Base-by-base conservation (phyloP, 768 basidiomycete genomes). In the Tricholoma sp. region DNA sequence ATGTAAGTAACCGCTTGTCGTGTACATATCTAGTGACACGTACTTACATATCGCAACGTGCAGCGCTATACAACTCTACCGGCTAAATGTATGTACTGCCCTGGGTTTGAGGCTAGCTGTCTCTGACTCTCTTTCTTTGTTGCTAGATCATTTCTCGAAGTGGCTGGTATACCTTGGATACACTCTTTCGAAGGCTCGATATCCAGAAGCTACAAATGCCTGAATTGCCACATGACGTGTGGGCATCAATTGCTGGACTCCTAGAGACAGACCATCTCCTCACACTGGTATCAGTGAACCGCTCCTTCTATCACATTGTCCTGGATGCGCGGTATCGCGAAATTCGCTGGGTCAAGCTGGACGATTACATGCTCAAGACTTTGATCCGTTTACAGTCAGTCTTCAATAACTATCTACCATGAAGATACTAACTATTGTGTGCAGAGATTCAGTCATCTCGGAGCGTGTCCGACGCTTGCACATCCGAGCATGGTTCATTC, bases 401-500 rank as follows among this genome's bases (percentile, higher is more conserved):
- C 1, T 29, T 57, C 9, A 28, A 36, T 18, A 31, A 32, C 28
- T 33, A 32, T 41, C 11, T 34, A n/a, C 31, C 17, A 31, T 17
- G 28, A 13, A 4, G 15, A 6, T 15, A 24, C 45, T 52, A 42
- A 9, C 31, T 15, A 24, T 24, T 28, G 17, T 28, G n/a, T 52
- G 4, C 31, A 74, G 74, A 57, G 65, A 65, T 13, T 72, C 71
- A 34, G 50, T 66, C 4, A 66, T 74, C 32, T 73, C 72, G 0
- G 29, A 48, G 18, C 67, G 67, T 37, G 75, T 76, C n/a, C 62
- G 67, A 18, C 65, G 66, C 17, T 63, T 76, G 12, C 64, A 67
- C 37, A 66, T 77, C 18, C 69, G 72, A 1, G 72, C 72, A 10
- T 76, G 76, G 74, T 76, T 76, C 58, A 65, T 77, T 48, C 68